Conservation (phyloP, 202 grass and related monocot genomes). For the Elaeis oleifera region DNA sequence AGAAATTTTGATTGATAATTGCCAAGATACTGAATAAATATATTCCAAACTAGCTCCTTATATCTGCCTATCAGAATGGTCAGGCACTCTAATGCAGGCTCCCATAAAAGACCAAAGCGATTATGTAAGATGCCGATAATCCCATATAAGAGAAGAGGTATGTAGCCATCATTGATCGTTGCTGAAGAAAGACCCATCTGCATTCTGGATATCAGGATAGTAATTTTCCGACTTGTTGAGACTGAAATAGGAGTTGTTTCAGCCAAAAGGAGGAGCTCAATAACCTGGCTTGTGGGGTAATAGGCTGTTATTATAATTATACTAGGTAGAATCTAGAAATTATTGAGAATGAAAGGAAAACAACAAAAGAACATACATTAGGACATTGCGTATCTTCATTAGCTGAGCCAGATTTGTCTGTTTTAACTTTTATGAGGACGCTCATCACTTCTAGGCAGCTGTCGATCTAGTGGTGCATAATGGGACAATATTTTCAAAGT, state of each 20-base stretch:
- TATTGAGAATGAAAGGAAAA: conserved; percentile 3
- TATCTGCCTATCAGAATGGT: conserved; percentile 58
- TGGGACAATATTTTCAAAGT: conserved; percentile 81
- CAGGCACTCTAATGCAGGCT: conserved; percentile 61
- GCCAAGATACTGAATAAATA: conserved; percentile 52
- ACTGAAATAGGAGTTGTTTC: conserved; percentile 67
- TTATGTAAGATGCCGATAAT: conserved; percentile 76
- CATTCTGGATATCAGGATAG: conserved; percentile 50
- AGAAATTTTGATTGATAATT: conserved; percentile 39
- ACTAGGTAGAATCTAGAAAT: too few species aligned
- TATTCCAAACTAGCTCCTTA: conserved; percentile 70
- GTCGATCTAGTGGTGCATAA: conserved; percentile 40
- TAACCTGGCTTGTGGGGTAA: conserved; percentile 39
- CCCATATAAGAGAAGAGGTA: conserved; percentile 77
- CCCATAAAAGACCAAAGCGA: conserved; percentile 82
- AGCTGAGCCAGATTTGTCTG: conserved; percentile 44
- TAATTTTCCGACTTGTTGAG: conserved; percentile 69
- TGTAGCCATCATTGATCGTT: conserved; percentile 50
- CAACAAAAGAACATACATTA: conserved; percentile 50
- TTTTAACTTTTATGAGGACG: conserved; percentile 61
- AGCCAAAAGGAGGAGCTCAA: conserved; percentile 59
- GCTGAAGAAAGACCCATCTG: conserved; percentile 66
- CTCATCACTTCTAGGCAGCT: conserved; percentile 38
- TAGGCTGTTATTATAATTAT: too few species aligned
- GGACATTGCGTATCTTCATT: conserved; percentile 37